Percentiles rank a stretch among this genome's conserved stretches.
phyloP scores from a whole-genome alignment of 1,139 yeast genomes.

The Pichia kudriavzevii region DNA sequence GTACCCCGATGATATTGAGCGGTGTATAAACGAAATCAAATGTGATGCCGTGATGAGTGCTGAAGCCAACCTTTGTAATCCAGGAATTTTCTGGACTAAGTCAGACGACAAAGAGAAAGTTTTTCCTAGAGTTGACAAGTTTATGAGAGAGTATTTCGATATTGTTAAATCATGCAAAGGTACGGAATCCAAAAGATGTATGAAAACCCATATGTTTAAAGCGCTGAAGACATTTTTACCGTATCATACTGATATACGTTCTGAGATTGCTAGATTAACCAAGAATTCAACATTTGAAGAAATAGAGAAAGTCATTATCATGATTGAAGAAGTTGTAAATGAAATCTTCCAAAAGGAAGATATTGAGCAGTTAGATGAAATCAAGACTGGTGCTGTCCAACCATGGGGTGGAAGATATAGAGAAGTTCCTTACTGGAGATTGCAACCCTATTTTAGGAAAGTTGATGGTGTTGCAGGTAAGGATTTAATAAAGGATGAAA shows the following conservation, averaged over 20 bases:
- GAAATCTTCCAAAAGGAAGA: conserved; percentile 43
- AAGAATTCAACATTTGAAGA: conserved; percentile 41
- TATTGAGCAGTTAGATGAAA: conserved; percentile 42
- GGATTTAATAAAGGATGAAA: conserved; percentile 31
- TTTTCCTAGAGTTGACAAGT: conserved; percentile 78
- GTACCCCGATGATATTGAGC: conserved; percentile 68
- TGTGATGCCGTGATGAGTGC: conserved; percentile 98
- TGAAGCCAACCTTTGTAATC: conserved; percentile 89
- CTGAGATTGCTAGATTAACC: conserved; percentile 53
- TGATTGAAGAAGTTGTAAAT: conserved; percentile 60
- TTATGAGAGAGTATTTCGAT: conserved; percentile 83
- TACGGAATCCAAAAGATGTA: conserved; percentile 68
- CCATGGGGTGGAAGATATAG: conserved; percentile 78
- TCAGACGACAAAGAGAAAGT: conserved; percentile 51
- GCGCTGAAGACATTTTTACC: conserved; percentile 71
- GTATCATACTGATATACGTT: conserved; percentile 68
- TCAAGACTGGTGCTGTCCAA: conserved; percentile 47
- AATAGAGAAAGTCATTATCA: conserved; percentile 63
- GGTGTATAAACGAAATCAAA: conserved; percentile 54
- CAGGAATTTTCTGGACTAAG: conserved; percentile 74
- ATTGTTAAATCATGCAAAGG: conserved; percentile 63
- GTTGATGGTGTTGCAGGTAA: conserved; percentile 62
- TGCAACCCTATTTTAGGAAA: conserved; percentile 89
- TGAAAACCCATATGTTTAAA: conserved; percentile 92
- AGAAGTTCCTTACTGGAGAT: conserved; percentile 90